phyloP scores from a whole-genome alignment of 2,329 filamentous ascomycete genomes.

The Mycosphaerella sp. region DNA sequence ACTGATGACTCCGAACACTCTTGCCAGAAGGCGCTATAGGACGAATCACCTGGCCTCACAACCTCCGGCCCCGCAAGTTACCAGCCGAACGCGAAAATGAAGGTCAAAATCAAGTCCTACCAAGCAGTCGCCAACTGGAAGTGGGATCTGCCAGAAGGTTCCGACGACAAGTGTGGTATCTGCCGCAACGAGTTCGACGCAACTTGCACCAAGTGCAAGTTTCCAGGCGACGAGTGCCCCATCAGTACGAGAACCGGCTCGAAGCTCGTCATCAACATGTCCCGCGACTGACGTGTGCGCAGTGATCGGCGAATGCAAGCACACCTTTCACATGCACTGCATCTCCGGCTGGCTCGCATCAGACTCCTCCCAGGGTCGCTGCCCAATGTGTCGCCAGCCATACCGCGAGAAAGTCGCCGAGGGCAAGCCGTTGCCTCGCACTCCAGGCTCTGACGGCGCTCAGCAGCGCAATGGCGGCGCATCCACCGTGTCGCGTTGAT shows the following conservation, averaged over 20 bases:
- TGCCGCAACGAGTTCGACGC: constrained; percentile 97
- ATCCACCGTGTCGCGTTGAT: background rate
- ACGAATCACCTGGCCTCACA: background rate
- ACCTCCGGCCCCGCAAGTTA: background rate
- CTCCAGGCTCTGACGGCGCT: constrained; percentile 3
- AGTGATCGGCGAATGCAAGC: constrained; percentile 96
- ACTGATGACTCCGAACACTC: no score
- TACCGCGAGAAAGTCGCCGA: constrained; percentile 32
- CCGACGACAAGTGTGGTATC: constrained; percentile 84
- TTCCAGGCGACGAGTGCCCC: constrained; percentile 90
- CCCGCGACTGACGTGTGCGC: constrained; percentile 11
- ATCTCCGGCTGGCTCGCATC: constrained; percentile 95
- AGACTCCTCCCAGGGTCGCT: constrained; percentile 85
- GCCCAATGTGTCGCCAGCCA: constrained; percentile 95
- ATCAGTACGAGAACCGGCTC: constrained; percentile 57
- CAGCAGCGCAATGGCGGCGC: background rate
- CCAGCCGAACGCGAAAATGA: constrained; percentile 56
- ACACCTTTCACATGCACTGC: constrained; percentile 99
- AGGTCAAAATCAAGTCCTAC: constrained; percentile 90
- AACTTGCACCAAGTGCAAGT: constrained; percentile 96
- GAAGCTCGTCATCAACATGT: constrained; percentile 14
- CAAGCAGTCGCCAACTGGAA: constrained; percentile 93
- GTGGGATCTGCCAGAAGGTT: constrained; percentile 92
- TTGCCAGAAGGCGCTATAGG: no score
- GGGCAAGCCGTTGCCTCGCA: constrained; percentile 7